Conservation (phyloP, 1,284 basidiomycete genomes). For the Sanghuangporus weigelae region DNA sequence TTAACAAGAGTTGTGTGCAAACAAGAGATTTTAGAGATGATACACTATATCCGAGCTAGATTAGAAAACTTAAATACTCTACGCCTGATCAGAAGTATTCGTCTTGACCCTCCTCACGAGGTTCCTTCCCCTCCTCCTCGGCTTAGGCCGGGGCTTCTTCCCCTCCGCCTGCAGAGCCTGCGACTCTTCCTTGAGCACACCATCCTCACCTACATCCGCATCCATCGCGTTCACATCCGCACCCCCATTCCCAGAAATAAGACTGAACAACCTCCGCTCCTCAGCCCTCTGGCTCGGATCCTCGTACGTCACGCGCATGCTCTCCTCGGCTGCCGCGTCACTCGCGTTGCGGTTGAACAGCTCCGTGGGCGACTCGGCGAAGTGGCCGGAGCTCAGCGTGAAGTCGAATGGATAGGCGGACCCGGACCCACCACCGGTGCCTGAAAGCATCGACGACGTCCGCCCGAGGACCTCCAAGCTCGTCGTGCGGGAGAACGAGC, state of each 20-base stretch:
- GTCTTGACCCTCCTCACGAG: slow-evolving; percentile 14
- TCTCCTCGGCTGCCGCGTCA: slow-evolving; percentile 31
- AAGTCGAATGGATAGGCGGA: background rate
- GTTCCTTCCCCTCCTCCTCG: slow-evolving; percentile 14
- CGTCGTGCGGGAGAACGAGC: slow-evolving; percentile 4
- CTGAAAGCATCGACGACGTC: background rate
- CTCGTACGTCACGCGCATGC: slow-evolving; percentile 57
- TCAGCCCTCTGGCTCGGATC: slow-evolving; percentile 59
- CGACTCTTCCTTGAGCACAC: background rate
- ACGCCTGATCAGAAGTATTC: background rate
- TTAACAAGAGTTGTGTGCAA: too few species aligned
- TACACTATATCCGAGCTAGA: background rate
- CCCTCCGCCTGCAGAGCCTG: background rate
- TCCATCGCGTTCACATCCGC: background rate
- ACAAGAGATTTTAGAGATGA: too few species aligned
- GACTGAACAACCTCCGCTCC: slow-evolving; percentile 41
- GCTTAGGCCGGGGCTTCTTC: slow-evolving; percentile 2
- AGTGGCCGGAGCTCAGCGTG: background rate
- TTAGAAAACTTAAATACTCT: background rate
- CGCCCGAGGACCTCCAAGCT: background rate
- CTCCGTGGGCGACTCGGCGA: background rate
- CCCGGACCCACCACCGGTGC: background rate
- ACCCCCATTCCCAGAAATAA: slow-evolving; percentile 23
- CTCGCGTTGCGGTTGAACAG: slow-evolving; percentile 17
- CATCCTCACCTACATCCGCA: background rate